phyloP scores from a whole-genome alignment of 2,329 filamentous ascomycete species.

The Ceratocystis eucalypticola region DNA sequence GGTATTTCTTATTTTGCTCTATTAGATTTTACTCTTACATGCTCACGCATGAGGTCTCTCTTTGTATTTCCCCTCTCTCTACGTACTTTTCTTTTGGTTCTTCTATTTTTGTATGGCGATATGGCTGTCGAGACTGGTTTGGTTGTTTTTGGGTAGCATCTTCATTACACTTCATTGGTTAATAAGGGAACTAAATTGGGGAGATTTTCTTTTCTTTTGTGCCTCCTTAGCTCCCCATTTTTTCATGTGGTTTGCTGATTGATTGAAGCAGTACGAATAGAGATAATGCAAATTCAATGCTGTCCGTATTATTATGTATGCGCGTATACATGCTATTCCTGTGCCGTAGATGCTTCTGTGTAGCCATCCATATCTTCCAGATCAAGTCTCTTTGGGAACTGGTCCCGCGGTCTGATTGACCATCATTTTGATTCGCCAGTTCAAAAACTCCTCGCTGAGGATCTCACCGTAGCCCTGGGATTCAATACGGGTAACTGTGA shows the following conservation, averaged over 20 bases:
- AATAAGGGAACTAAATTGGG: background rate
- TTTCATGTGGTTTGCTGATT: too few relatives aligned
- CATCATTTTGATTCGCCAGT: slow-evolving; percentile 48
- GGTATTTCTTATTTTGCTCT: slow-evolving; percentile 1
- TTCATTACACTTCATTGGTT: background rate
- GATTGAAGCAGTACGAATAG: too few relatives aligned
- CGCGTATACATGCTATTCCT: background rate
- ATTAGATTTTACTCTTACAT: background rate
- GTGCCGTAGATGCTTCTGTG: background rate
- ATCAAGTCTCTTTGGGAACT: background rate
- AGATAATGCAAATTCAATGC: too few relatives aligned
- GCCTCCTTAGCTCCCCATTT: background rate
- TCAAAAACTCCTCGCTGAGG: slow-evolving; percentile 61
- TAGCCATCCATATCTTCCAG: background rate
- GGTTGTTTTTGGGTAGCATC: background rate
- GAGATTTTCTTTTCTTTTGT: background rate
- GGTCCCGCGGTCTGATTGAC: slow-evolving; percentile 14
- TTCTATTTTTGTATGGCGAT: background rate
- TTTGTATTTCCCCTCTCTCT: background rate
- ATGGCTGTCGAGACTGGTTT: too few relatives aligned
- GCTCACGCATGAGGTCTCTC: slow-evolving; percentile 1
- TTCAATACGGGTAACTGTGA: slow-evolving; percentile 63
- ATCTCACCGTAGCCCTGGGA: slow-evolving; percentile 65
- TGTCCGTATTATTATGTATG: too few relatives aligned
- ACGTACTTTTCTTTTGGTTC: background rate